phyloP scores from a whole-genome alignment of 768 basidiomycete genomes.

The Suillus occidentalis region DNA sequence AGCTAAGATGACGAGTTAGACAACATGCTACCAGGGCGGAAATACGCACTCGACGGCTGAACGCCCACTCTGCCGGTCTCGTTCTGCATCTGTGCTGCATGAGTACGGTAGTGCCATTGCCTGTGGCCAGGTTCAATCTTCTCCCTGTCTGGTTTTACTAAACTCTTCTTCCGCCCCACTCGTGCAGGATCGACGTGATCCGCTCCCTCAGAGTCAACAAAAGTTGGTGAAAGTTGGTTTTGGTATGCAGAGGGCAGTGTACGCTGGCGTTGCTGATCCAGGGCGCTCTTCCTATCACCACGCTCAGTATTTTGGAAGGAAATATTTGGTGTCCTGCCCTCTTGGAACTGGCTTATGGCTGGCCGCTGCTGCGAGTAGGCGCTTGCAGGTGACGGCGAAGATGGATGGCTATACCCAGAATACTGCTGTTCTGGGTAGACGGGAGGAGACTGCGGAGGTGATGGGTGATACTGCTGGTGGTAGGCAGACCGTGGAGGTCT shows the following conservation, averaged over 20 bases:
- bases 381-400: conserved; percentile 19
- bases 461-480: conserved; percentile 42
- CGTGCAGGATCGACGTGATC: conserved; percentile 46
- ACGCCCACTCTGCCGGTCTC: conserved; percentile 67
- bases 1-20: conserved; percentile 36
- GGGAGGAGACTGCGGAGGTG: conserved; percentile 37
- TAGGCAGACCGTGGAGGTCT: conserved; percentile 53
- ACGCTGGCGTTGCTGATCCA: conserved; percentile 57
- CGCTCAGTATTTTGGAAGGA: conserved; percentile 70
- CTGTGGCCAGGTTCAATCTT: conserved; percentile 94
- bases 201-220: conserved; percentile 31
- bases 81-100: conserved; percentile 75
- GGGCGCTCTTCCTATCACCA: conserved; percentile 61
- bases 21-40: not conserved
- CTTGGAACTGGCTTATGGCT: conserved; percentile 19
- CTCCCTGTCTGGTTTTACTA: conserved; percentile 91
- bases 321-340: conserved; percentile 45
- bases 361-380: conserved; percentile 14
- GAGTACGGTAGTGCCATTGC: conserved; percentile 91
- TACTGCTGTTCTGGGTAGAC: conserved; percentile 35
- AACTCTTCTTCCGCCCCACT: conserved; percentile 83
- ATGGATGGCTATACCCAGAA: conserved; percentile 18
- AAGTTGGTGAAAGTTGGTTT: conserved; percentile 43
- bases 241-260: conserved; percentile 46
- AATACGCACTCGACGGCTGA: conserved; percentile 75